phyloP scores from a whole-genome alignment of 1,284 basidiomycete species.

The Ustilago esculenta region DNA sequence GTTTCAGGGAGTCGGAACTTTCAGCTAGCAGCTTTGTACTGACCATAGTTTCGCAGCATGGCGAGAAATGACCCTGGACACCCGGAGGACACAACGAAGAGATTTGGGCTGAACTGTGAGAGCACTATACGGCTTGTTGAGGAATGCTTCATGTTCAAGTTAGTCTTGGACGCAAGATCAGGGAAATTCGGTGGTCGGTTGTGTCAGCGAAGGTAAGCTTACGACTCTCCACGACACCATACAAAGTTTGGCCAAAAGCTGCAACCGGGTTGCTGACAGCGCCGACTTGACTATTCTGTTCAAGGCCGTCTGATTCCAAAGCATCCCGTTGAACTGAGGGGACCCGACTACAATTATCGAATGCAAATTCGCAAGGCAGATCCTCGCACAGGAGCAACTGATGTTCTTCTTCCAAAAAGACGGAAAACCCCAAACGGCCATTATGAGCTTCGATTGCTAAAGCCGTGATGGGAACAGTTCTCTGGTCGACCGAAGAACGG shows the following conservation, averaged over 20 bases:
- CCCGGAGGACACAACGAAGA: constrained; percentile 28
- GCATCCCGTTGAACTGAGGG: neutral
- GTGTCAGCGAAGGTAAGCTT: too few relatives aligned
- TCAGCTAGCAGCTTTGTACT: constrained; percentile 12
- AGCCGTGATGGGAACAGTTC: constrained; percentile 2
- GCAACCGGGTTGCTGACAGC: neutral
- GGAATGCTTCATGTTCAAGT: neutral
- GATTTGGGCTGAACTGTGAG: constrained; percentile 25
- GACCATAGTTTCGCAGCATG: constrained; percentile 19
- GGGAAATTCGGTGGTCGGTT: too few relatives aligned
- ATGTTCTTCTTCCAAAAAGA: constrained; percentile 31
- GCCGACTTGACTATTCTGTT: neutral
- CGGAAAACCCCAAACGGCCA: constrained; percentile 25
- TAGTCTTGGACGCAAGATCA: neutral
- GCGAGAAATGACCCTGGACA: constrained; percentile 19
- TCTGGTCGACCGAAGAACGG: neutral
- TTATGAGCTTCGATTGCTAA: constrained; percentile 28
- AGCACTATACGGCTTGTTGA: constrained; percentile 16
- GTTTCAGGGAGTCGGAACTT: too few relatives aligned
- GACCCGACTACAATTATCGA: neutral
- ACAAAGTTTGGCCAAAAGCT: constrained; percentile 5
- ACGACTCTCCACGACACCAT: constrained; percentile 26
- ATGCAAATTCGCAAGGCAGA: constrained; percentile 26
- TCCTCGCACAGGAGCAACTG: constrained; percentile 46
- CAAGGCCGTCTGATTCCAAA: neutral